A percentile compares a stretch with the other conserved stretches of the same genome.
phyloP scores from a whole-genome alignment of 148 eudicot genomes.

The Rhododendron molle region DNA sequence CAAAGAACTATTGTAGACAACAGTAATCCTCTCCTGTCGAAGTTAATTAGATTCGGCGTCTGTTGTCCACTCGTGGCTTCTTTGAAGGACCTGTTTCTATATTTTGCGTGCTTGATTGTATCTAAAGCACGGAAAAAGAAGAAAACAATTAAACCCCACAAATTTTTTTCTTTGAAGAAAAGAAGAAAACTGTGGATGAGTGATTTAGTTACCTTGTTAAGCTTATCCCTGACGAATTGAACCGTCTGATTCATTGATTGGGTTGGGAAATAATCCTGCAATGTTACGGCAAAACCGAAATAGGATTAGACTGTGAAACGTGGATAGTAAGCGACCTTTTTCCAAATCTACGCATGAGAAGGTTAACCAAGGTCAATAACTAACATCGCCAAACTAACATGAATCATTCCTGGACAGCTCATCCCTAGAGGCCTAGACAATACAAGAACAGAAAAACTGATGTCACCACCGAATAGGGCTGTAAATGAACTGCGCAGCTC shows the following conservation, averaged over 20 bases:
- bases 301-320: neutral
- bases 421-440: neutral
- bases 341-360: neutral
- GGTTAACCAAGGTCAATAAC: neutral
- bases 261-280: conserved; percentile 69
- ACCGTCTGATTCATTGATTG: conserved; percentile 84
- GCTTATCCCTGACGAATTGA: conserved; percentile 62
- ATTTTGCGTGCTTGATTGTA: conserved; percentile 47
- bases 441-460: neutral
- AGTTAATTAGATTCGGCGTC: conserved; percentile 58
- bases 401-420: neutral
- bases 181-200: neutral
- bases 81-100: conserved; percentile 51
- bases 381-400: neutral
- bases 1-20: neutral
- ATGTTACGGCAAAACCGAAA: neutral
- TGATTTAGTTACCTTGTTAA: conserved; percentile 50
- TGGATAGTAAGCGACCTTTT: neutral
- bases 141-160: neutral
- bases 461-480: no score
- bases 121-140: conserved; percentile 29
- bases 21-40: neutral
- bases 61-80: conserved; percentile 57
- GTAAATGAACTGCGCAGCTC: no score
- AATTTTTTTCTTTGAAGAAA: neutral